A percentile compares a stretch with the other conserved stretches of the same genome.
These are phyloP conservation scores for Cystobasidium onofrii DNA, from an alignment of 768 basidiomycete genomes.

Conservation along the genomic window DNA sequence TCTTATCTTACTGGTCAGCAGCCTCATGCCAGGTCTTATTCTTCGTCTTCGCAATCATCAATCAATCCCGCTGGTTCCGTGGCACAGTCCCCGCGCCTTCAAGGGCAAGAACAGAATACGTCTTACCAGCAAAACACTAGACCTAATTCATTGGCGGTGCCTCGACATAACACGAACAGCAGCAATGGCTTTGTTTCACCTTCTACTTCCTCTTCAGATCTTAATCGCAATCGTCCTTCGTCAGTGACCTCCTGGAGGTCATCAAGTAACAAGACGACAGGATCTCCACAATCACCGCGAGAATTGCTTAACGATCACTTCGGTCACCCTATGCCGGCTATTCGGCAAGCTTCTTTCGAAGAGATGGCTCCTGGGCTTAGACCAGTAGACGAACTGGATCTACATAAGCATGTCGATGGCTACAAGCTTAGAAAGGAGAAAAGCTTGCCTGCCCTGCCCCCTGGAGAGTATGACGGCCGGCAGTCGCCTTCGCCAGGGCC, in stretches of 20 bases:
- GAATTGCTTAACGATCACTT: not conserved
- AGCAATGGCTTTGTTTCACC: slow-evolving; percentile 30
- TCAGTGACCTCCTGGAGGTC: slow-evolving; percentile 29
- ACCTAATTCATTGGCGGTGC: slow-evolving; percentile 15
- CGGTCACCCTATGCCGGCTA: not conserved
- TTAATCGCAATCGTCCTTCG: slow-evolving; percentile 17
- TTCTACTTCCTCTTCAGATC: slow-evolving; percentile 26
- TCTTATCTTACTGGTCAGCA: slow-evolving; percentile 63
- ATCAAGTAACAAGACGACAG: slow-evolving; percentile 13
- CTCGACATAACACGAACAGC: slow-evolving; percentile 7
- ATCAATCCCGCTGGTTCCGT: not conserved
- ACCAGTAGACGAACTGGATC: not conserved
- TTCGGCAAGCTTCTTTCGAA: slow-evolving; percentile 5
- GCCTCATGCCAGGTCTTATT: slow-evolving; percentile 33
- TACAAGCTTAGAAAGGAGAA: slow-evolving; percentile 26
- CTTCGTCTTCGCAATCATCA: slow-evolving; percentile 37
- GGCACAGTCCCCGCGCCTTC: not conserved
- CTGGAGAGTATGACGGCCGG: not conserved
- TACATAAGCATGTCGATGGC: not conserved
- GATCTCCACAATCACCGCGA: slow-evolving; percentile 13
- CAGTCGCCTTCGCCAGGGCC: not conserved
- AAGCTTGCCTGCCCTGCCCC: slow-evolving; percentile 33
- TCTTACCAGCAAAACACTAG: not conserved
- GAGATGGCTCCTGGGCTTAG: not conserved
- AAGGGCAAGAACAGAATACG: not conserved